Evolutionary conservation across 768 basidiomycete species (phyloP).

Genomic region (Pleurotus tuber-regium): DNA sequence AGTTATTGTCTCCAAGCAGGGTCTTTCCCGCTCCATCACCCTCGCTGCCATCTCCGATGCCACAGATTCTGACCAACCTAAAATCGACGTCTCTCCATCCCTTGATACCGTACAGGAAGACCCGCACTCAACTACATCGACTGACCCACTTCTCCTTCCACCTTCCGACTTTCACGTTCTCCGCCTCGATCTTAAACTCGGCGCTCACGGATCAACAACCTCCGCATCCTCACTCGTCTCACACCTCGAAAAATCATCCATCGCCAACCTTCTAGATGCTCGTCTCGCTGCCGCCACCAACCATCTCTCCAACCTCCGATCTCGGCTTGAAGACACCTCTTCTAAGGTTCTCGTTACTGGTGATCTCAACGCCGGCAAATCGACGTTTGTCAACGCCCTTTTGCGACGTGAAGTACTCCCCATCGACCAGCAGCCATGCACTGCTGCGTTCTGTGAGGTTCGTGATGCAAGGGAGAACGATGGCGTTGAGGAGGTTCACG

Average conservation of each 20-base stretch:
- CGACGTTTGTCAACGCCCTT: conserved; percentile 95
- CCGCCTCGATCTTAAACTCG: conserved; percentile 88
- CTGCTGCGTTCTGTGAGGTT: conserved; percentile 96
- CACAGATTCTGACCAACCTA: conserved; percentile 34
- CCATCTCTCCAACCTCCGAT: conserved; percentile 82
- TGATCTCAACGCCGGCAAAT: conserved; percentile 97
- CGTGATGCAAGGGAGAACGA: conserved; percentile 83
- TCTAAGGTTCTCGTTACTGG: conserved; percentile 98
- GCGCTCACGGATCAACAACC: conserved; percentile 16
- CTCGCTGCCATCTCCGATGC: conserved; percentile 49
- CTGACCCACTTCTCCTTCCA: conserved; percentile 31
- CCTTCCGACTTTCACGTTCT: conserved; percentile 80
- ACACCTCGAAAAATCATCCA: conserved; percentile 89
- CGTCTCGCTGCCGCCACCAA: conserved; percentile 69
- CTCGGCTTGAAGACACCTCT: conserved; percentile 86
- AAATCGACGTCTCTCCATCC: neutral
- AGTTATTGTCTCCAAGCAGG: conserved; percentile 54
- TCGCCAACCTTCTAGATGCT: conserved; percentile 88
- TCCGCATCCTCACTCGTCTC: conserved; percentile 75
- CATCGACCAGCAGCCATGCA: conserved; percentile 97
- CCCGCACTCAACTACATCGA: conserved; percentile 11
- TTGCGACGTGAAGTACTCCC: conserved; percentile 92
- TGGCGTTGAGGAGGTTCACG: conserved; percentile 82
- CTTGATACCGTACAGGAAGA: conserved; percentile 20
- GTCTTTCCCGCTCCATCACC: conserved; percentile 58